A percentile compares a stretch with the other conserved stretches of the same genome.
These are phyloP conservation scores for Penicillium verhagenii DNA, from an alignment of 495 filamentous ascomycete genomes.

Conservation along the genomic window DNA sequence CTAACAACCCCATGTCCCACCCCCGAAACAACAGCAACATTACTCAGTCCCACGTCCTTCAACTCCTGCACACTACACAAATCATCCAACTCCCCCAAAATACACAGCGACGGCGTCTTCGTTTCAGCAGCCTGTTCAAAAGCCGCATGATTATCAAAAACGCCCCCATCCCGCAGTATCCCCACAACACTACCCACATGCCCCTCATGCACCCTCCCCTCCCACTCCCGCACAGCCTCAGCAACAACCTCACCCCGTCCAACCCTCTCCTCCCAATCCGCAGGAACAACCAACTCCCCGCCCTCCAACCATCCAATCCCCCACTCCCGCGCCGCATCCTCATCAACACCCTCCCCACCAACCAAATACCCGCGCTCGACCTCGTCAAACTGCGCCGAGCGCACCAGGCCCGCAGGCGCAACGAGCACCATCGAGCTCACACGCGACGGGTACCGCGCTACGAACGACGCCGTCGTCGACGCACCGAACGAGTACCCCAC, in stretches of 20 bases:
- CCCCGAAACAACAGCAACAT: slow-evolving; percentile 34
- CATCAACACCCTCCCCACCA: slow-evolving; percentile 28
- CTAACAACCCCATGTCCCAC: slow-evolving; percentile 42
- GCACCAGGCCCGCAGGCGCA: slow-evolving; percentile 36
- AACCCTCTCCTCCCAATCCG: slow-evolving; percentile 45
- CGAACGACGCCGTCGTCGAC: slow-evolving; percentile 29
- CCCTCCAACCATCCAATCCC: slow-evolving; percentile 38
- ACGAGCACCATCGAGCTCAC: slow-evolving; percentile 32
- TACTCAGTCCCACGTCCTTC: slow-evolving; percentile 30
- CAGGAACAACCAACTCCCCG: slow-evolving; percentile 33
- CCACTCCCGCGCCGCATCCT: slow-evolving; percentile 29
- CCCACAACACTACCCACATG: slow-evolving; percentile 42
- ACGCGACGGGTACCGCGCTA: slow-evolving; percentile 17
- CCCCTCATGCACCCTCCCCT: slow-evolving; percentile 41
- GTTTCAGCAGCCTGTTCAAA: slow-evolving; percentile 32
- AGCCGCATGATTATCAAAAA: slow-evolving; percentile 36
- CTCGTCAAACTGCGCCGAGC: slow-evolving; percentile 15
- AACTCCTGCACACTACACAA: slow-evolving; percentile 34
- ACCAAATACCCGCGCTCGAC: slow-evolving; percentile 20
- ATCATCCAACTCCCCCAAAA: slow-evolving; percentile 44
- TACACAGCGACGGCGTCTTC: slow-evolving; percentile 23
- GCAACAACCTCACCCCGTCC: slow-evolving; percentile 40
- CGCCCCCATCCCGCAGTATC: slow-evolving; percentile 41
- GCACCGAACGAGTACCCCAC: slow-evolving; percentile 42
- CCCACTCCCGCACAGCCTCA: slow-evolving; percentile 45